Percentiles rank a stretch among this genome's conserved stretches.
Evolutionary conservation across 2,329 filamentous ascomycete species (phyloP).

Genomic region (Cordyceps militaris): DNA sequence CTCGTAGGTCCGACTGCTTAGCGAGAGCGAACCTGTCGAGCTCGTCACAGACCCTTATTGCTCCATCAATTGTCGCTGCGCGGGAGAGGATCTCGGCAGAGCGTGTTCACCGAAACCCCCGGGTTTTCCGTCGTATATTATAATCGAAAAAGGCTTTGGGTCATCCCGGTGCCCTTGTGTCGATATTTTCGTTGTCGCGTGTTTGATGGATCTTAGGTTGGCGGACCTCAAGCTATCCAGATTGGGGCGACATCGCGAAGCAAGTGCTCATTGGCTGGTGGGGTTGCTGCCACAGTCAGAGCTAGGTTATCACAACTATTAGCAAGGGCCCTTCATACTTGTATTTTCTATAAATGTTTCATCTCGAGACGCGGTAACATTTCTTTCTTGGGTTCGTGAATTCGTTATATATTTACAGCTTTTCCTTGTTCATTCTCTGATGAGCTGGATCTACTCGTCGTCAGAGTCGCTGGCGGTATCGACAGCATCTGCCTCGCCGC

Average conservation of each 20-base stretch:
- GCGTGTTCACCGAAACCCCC: too few relatives aligned
- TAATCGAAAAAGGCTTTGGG: not conserved
- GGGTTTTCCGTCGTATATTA: not conserved
- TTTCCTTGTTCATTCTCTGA: not conserved
- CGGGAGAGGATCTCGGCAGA: not conserved
- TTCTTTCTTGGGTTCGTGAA: not conserved
- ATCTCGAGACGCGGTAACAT: too few relatives aligned
- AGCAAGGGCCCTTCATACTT: too few relatives aligned
- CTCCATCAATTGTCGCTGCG: conserved; percentile 2
- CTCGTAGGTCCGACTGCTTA: not conserved
- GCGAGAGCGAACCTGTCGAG: not conserved
- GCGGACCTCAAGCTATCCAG: conserved; percentile 3
- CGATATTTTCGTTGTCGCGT: conserved; percentile 1
- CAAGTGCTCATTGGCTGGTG: conserved; percentile 10
- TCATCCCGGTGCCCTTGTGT: too few relatives aligned
- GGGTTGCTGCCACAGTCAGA: not conserved
- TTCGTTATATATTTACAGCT: not conserved
- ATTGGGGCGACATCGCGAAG: not conserved
- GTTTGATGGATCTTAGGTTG: conserved; percentile 5
- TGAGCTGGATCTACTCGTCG: conserved; percentile 12
- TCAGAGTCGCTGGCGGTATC: conserved; percentile 19
- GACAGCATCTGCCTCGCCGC: conserved; percentile 13
- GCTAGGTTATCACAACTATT: too few relatives aligned
- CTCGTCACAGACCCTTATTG: not conserved
- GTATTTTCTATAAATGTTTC: too few relatives aligned